Percentiles rank a stretch among this genome's conserved stretches.
These are phyloP conservation scores for Tetracladium setigerum DNA, from an alignment of 495 filamentous ascomycete genomes.

Conservation along the genomic window DNA sequence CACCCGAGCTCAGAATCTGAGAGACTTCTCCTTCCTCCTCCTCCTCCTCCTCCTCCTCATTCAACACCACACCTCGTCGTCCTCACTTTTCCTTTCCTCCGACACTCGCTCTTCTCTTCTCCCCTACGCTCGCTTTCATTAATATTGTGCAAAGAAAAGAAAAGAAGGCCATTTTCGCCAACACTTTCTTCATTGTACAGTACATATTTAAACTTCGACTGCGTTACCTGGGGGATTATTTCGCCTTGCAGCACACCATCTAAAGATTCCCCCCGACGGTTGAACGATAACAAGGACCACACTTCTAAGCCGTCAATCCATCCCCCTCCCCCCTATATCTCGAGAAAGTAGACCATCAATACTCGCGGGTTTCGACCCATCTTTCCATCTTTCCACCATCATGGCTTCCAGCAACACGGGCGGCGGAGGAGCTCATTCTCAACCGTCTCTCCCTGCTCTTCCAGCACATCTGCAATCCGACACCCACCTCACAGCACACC, in stretches of 20 bases:
- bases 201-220: not conserved
- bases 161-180: not conserved
- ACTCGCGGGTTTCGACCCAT: slow-evolving; percentile 21
- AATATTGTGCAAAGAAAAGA: not conserved
- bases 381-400: not conserved
- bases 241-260: not conserved
- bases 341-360: not conserved
- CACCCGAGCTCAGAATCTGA: not conserved
- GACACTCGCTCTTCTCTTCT: slow-evolving; percentile 7
- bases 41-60: not conserved
- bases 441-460: slow-evolving; percentile 79
- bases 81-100: not conserved
- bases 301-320: not conserved
- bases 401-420: slow-evolving; percentile 23
- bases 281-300: not conserved
- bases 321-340: not conserved
- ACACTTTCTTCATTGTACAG: not conserved
- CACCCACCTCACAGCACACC: slow-evolving; percentile 89
- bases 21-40: not conserved
- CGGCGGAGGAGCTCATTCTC: slow-evolving; percentile 65
- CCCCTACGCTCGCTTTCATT: slow-evolving; percentile 1
- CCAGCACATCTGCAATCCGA: slow-evolving; percentile 92
- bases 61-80: not conserved
- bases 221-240: slow-evolving; percentile 11
- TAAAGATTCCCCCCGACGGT: not conserved